Conservation (phyloP, 345 rosid species). For the Brassica cretica region DNA sequence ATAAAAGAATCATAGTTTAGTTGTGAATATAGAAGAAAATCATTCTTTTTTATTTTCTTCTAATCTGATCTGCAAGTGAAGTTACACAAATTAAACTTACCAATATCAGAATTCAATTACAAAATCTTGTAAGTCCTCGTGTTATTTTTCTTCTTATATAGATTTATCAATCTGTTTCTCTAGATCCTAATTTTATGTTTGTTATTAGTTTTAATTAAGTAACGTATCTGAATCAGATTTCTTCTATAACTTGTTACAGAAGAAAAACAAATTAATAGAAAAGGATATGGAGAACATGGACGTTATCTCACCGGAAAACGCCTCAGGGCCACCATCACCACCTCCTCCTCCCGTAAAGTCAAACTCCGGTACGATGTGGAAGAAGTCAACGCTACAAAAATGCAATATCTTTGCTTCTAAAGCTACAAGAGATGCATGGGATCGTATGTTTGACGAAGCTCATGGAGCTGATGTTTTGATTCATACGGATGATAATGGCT, state of each 20-base stretch:
- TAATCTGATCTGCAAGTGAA: constrained; percentile 19
- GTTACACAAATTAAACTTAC: constrained; percentile 18
- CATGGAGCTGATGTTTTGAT: constrained; percentile 68
- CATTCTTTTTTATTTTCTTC: background rate
- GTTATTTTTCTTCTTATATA: no score
- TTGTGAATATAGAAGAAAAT: background rate
- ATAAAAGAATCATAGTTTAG: background rate
- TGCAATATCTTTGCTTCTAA: constrained; percentile 35
- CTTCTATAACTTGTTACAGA: constrained; percentile 18
- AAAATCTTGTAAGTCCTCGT: constrained; percentile 21
- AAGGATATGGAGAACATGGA: constrained; percentile 15
- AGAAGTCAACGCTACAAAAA: background rate
- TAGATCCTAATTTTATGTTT: background rate
- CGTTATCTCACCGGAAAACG: constrained; percentile 23
- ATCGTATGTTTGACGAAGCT: constrained; percentile 72
- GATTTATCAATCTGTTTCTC: background rate
- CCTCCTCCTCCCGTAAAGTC: constrained; percentile 5
- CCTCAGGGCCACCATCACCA: constrained; percentile 7
- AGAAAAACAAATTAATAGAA: background rate
- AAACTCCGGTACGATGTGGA: background rate
- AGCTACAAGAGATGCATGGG: constrained; percentile 63
- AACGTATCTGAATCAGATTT: constrained; percentile 1
- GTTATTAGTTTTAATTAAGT: background rate
- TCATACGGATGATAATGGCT: constrained; percentile 50
- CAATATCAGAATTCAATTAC: background rate